A percentile compares a stretch with the other conserved stretches of the same genome.
Conservation (phyloP, 345 rosid genomes). For the Bruguiera gymnorhiza region DNA sequence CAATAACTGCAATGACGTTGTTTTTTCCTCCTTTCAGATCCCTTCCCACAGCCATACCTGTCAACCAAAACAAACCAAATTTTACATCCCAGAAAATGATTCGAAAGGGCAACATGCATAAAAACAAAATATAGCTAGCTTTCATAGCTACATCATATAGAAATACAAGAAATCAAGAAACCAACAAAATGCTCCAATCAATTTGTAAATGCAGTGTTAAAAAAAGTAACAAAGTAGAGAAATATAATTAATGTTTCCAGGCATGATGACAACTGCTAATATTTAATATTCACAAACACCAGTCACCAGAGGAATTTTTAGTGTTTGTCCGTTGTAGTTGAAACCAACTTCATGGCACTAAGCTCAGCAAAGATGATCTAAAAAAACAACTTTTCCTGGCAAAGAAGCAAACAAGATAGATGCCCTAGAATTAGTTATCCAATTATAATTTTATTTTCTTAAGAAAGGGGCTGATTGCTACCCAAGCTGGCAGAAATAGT, state of each 20-base stretch:
- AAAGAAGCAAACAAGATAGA: not conserved
- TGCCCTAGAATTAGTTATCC: not conserved
- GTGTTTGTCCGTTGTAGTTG: too few species aligned
- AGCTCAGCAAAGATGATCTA: not conserved
- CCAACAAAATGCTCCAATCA: not conserved
- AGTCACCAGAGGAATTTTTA: not conserved
- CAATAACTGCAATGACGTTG: conserved; percentile 77
- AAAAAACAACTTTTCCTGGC: not conserved
- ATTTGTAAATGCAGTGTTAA: too few species aligned
- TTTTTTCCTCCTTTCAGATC: conserved; percentile 77
- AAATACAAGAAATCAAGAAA: not conserved
- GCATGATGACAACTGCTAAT: too few species aligned
- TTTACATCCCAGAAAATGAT: conserved; percentile 5
- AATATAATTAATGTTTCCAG: too few species aligned
- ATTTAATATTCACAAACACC: too few species aligned
- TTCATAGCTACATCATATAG: too few species aligned
- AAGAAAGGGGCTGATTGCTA: conserved; percentile 26
- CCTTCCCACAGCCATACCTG: conserved; percentile 97
- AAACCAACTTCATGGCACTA: not conserved
- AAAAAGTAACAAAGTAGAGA: too few species aligned
- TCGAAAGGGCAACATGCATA: not conserved
- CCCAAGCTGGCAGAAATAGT: conserved; percentile 95
- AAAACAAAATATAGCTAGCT: too few species aligned
- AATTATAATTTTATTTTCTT: conserved; percentile 2
- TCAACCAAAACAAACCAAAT: conserved; percentile 13